A percentile compares a stretch with the other conserved stretches of the same genome.
These are phyloP conservation scores for Tolypocladium pustulatum DNA, from an alignment of 2,329 filamentous ascomycete genomes.

Conservation along the genomic window DNA sequence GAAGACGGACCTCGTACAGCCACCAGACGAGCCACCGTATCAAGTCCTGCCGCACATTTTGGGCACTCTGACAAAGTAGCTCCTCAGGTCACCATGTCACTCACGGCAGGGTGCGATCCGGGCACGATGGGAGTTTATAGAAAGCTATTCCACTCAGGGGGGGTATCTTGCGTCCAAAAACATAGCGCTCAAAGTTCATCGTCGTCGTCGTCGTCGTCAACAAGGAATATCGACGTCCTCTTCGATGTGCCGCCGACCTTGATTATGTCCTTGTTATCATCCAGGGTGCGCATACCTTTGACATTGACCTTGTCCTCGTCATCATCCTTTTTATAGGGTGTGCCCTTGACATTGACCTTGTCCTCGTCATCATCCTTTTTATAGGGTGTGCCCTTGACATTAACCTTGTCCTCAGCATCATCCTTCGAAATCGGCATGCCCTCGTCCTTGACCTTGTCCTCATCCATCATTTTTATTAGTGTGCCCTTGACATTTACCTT, in stretches of 20 bases:
- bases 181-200: constrained; percentile 21
- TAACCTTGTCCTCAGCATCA: background rate
- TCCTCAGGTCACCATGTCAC: background rate
- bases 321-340: background rate
- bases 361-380: background rate
- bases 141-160: constrained; percentile 4
- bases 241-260: constrained; percentile 13
- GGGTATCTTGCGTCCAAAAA: constrained; percentile 12
- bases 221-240: constrained; percentile 24
- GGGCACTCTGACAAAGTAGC: constrained; percentile 40
- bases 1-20: constrained; percentile 34
- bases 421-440: background rate
- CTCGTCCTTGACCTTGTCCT: background rate
- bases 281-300: constrained; percentile 3
- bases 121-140: background rate
- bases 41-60: constrained; percentile 36
- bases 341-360: background rate
- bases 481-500: background rate
- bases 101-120: background rate
- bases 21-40: constrained; percentile 29
- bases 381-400: background rate
- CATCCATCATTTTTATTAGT: background rate
- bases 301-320: constrained; percentile 5
- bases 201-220: constrained; percentile 27
- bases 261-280: background rate